A percentile compares a stretch with the other conserved stretches of the same genome.
Evolutionary conservation across 192 early-diverging fungal species (phyloP).

Genomic region (Nowakowskiella sp.): DNA sequence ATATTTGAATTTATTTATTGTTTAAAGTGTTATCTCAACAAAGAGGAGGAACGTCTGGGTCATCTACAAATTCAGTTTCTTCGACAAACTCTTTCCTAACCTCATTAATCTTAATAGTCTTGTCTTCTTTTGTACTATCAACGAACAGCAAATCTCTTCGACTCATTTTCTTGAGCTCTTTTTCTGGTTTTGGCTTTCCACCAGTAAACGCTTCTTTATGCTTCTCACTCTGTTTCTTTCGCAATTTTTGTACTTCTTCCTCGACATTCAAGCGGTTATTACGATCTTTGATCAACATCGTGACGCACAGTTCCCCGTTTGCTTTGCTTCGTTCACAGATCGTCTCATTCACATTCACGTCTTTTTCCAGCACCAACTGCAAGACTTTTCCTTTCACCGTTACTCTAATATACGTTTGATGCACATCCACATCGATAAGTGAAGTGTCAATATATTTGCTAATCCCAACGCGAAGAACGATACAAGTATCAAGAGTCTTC

Average conservation of each 20-base stretch:
- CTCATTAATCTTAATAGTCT: too few relatives aligned
- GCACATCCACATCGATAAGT: conserved; percentile 43
- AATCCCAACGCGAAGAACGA: conserved; percentile 32
- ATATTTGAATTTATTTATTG: conserved; percentile 5
- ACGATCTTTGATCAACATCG: too few relatives aligned
- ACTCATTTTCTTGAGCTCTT: too few relatives aligned
- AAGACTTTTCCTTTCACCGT: conserved; percentile 44
- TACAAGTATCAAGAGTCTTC: conserved; percentile 7
- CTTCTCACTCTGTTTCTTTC: too few relatives aligned
- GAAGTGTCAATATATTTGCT: conserved; percentile 46
- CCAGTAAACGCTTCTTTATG: too few relatives aligned
- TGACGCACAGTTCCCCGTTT: conserved; percentile 36
- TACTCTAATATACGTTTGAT: conserved; percentile 30
- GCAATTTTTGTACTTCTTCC: too few relatives aligned
- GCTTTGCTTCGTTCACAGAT: conserved; percentile 40
- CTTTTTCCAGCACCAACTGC: conserved; percentile 37
- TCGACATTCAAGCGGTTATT: too few relatives aligned
- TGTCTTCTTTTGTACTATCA: too few relatives aligned
- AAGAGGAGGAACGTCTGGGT: conserved; percentile 48
- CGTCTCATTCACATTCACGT: conserved; percentile 27
- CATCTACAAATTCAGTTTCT: conserved; percentile 48
- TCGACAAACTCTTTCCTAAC: too few relatives aligned
- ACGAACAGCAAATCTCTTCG: too few relatives aligned
- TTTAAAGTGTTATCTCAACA: too few relatives aligned
- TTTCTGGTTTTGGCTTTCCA: too few relatives aligned